Percentiles rank a stretch among this genome's conserved stretches.
Conservation (phyloP, 73 alveolate genomes). For the Paramecium sexaurelia region DNA sequence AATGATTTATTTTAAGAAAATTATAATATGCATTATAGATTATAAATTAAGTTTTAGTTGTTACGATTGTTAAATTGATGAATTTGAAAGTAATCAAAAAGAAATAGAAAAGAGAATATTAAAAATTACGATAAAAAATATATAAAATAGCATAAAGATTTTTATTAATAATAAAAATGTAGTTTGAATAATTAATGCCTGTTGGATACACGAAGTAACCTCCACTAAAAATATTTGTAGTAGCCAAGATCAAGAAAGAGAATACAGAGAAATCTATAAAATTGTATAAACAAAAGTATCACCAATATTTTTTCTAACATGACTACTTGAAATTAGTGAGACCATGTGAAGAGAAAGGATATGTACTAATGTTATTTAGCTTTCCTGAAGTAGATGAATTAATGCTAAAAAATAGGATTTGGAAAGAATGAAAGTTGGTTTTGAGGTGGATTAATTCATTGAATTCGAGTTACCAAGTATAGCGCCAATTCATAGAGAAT, state of each 20-base stretch:
- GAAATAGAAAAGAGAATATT: too few species aligned
- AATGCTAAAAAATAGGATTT: not conserved
- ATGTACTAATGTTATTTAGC: not conserved
- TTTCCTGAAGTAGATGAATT: not conserved
- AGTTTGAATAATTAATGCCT: slow-evolving; percentile 2
- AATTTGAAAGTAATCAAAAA: too few species aligned
- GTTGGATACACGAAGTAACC: not conserved
- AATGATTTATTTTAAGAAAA: too few species aligned
- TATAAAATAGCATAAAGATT: not conserved
- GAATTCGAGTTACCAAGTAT: not conserved
- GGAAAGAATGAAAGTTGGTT: not conserved
- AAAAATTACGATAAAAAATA: not conserved
- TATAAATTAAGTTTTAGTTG: too few species aligned
- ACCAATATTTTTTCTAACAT: not conserved
- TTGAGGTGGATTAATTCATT: not conserved
- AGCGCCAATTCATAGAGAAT: not conserved
- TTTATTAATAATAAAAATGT: not conserved
- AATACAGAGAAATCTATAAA: not conserved
- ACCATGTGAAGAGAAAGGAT: not conserved
- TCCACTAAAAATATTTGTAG: not conserved
- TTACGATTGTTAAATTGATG: too few species aligned
- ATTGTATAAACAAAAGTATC: not conserved
- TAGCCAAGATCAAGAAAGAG: not conserved
- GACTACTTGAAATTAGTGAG: not conserved
- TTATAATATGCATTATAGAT: too few species aligned